Evolutionary conservation across 176 grass and related monocot species (phyloP).

Genomic region (Lolium rigidum): DNA sequence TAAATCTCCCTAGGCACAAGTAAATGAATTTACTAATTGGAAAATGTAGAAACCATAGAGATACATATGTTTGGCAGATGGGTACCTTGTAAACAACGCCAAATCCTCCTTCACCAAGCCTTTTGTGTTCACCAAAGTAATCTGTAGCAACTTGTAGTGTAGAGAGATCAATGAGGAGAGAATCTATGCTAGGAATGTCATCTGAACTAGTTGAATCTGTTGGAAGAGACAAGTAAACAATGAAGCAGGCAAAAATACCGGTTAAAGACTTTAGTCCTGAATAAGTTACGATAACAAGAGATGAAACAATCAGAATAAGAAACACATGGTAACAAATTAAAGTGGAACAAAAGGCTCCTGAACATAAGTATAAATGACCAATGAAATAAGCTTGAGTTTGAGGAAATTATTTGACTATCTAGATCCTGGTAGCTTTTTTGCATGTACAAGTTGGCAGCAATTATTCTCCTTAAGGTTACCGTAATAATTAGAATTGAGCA

Average conservation of each 20-base stretch:
- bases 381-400: neutral
- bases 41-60: too few relatives aligned
- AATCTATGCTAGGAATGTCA: too few relatives aligned
- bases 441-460: neutral
- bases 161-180: too few relatives aligned
- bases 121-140: too few relatives aligned
- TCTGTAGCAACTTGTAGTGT: too few relatives aligned
- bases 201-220: too few relatives aligned
- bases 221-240: neutral
- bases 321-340: neutral
- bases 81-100: too few relatives aligned
- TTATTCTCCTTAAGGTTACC: neutral
- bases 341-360: neutral
- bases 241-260: too few relatives aligned
- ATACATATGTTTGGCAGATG: too few relatives aligned
- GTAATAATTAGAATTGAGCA: neutral
- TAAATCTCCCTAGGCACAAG: conserved; percentile 17
- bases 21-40: too few relatives aligned
- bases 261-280: too few relatives aligned
- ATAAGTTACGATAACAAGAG: neutral
- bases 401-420: neutral
- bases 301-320: neutral
- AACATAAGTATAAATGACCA: neutral
- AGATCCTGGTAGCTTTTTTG: neutral
- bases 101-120: too few relatives aligned